Percentiles rank a stretch among this genome's conserved stretches.
Conservation (phyloP, 2,329 filamentous ascomycete species). For the Aureobasidium vineae region DNA sequence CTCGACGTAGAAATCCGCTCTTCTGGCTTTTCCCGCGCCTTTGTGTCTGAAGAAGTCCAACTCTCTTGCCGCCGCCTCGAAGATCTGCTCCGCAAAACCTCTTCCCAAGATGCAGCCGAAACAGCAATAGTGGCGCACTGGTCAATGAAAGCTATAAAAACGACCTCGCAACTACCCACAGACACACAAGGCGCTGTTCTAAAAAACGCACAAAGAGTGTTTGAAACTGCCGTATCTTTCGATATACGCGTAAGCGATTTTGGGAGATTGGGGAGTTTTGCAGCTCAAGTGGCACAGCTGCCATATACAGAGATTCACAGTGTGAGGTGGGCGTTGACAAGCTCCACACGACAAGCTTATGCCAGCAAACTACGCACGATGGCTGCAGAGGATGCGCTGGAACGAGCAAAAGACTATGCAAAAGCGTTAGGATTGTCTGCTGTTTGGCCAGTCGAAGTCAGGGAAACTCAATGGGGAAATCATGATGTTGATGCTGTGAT, state of each 20-base stretch:
- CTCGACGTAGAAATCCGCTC: conserved; percentile 6
- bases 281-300: neutral
- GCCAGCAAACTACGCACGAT: neutral
- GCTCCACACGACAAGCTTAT: neutral
- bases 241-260: neutral
- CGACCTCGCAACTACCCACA: neutral
- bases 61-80: neutral
- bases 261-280: neutral
- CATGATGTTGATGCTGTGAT: neutral
- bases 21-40: neutral
- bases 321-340: conserved; percentile 5
- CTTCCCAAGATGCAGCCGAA: neutral
- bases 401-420: conserved; percentile 23
- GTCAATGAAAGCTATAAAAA: conserved; percentile 9
- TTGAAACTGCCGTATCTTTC: neutral
- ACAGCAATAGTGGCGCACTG: neutral
- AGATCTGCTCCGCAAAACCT: neutral
- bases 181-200: neutral
- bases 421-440: neutral
- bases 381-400: conserved; percentile 2
- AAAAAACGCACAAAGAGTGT: neutral
- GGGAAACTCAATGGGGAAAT: neutral
- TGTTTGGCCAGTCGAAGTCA: conserved; percentile 11
- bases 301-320: neutral
- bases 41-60: neutral